A percentile compares a stretch with the other conserved stretches of the same genome.
Evolutionary conservation across 2,329 filamentous ascomycete genomes (phyloP).

Genomic region (Fusarium chuoi): DNA sequence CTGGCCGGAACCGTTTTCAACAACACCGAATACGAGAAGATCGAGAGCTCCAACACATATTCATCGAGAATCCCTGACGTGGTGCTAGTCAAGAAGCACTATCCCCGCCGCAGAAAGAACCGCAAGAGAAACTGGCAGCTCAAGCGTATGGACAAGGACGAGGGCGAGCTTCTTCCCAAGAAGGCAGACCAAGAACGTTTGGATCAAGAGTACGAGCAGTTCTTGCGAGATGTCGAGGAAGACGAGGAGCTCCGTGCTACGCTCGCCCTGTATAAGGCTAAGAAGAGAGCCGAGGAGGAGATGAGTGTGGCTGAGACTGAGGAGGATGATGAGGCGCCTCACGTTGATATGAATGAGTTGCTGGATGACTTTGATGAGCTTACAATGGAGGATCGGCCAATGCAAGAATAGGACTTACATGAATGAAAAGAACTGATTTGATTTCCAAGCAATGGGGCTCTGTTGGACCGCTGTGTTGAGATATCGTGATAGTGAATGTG

Average conservation of each 20-base stretch:
- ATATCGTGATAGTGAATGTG: neutral
- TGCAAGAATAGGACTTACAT: conserved; percentile 48
- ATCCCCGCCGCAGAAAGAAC: conserved; percentile 83
- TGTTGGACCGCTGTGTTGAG: neutral
- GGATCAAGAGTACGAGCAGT: conserved; percentile 96
- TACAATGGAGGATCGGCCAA: conserved; percentile 47
- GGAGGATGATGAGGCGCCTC: conserved; percentile 73
- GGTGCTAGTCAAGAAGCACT: conserved; percentile 96
- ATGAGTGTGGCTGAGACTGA: conserved; percentile 76
- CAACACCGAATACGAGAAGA: conserved; percentile 82
- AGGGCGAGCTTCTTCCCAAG: conserved; percentile 85
- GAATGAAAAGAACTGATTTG: conserved; percentile 41
- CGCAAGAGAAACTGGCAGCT: conserved; percentile 91
- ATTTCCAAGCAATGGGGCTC: neutral
- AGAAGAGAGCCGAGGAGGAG: conserved; percentile 64
- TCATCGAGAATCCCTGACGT: conserved; percentile 87
- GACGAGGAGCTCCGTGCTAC: conserved; percentile 88
- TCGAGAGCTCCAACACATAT: conserved; percentile 82
- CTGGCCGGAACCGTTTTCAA: conserved; percentile 93
- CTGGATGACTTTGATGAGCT: conserved; percentile 95
- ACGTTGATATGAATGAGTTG: conserved; percentile 82
- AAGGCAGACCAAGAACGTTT: conserved; percentile 88
- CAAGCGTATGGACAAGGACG: conserved; percentile 91
- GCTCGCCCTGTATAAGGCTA: conserved; percentile 85
- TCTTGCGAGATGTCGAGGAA: conserved; percentile 96